phyloP scores from a whole-genome alignment of 306 rosid genomes.

The Prunus davidiana region DNA sequence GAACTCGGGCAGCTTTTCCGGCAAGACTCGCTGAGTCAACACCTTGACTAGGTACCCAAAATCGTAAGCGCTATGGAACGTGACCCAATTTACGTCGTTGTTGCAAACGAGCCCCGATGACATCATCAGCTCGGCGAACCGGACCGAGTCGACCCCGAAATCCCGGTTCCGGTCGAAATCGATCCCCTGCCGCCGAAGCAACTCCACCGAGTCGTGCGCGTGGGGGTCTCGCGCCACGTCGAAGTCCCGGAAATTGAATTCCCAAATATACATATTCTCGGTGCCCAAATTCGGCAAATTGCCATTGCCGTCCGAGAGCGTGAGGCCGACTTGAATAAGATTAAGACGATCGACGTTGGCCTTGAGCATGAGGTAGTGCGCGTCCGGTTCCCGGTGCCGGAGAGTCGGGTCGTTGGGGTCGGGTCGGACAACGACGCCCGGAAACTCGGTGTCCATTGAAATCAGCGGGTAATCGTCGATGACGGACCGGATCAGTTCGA shows the following conservation, averaged over 20 bases:
- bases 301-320: conserved; percentile 44
- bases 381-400: neutral
- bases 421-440: conserved; percentile 57
- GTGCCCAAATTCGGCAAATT: conserved; percentile 58
- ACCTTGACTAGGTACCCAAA: conserved; percentile 67
- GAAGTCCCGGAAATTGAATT: conserved; percentile 63
- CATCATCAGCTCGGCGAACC: conserved; percentile 63
- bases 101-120: conserved; percentile 68
- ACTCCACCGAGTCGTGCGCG: conserved; percentile 53
- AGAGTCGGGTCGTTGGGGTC: conserved; percentile 23
- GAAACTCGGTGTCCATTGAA: conserved; percentile 85
- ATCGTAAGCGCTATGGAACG: conserved; percentile 70
- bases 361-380: conserved; percentile 48
- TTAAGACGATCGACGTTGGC: conserved; percentile 72
- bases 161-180: conserved; percentile 47
- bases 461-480: conserved; percentile 39
- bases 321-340: conserved; percentile 67
- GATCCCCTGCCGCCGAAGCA: conserved; percentile 60
- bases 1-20: conserved; percentile 36
- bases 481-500: conserved; percentile 38
- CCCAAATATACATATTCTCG: conserved; percentile 42
- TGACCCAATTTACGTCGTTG: conserved; percentile 47
- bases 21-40: conserved; percentile 44
- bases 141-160: conserved; percentile 40
- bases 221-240: conserved; percentile 53